Evolutionary conservation across 2,329 filamentous ascomycete genomes (phyloP).

Genomic region (Clarireedia homoeocarpa): DNA sequence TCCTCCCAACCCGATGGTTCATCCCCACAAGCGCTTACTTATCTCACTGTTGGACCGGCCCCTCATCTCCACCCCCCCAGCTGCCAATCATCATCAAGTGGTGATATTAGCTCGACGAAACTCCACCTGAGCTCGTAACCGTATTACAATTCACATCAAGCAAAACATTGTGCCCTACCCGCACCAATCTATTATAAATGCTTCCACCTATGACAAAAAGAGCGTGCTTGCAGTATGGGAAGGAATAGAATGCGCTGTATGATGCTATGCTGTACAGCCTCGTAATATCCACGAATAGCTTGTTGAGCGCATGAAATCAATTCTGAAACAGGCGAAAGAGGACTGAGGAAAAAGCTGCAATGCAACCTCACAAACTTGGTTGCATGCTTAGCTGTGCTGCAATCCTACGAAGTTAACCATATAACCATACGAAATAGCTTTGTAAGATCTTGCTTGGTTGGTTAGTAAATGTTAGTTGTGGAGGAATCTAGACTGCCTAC

Average conservation of each 20-base stretch:
- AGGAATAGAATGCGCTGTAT: background rate
- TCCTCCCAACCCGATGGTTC: slow-evolving; percentile 2
- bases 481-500: no score
- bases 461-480: no score
- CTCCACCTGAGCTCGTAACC: no score
- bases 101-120: no score
- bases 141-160: no score
- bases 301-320: background rate
- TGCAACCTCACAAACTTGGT: slow-evolving; percentile 1
- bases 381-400: background rate
- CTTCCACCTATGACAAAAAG: no score
- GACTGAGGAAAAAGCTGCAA: slow-evolving; percentile 4
- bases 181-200: no score
- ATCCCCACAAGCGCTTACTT: slow-evolving; percentile 4
- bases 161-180: no score
- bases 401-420: no score
- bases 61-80: background rate
- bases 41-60: background rate
- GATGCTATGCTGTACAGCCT: background rate
- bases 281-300: slow-evolving; percentile 1
- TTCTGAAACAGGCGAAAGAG: background rate
- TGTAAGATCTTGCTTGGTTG: no score
- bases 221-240: background rate
- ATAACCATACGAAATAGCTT: no score
- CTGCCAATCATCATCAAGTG: background rate